A percentile compares a stretch with the other conserved stretches of the same genome.
Conservation (phyloP, 225 moss, liverwort and hornwort genomes). For the Lunularia cruciata region DNA sequence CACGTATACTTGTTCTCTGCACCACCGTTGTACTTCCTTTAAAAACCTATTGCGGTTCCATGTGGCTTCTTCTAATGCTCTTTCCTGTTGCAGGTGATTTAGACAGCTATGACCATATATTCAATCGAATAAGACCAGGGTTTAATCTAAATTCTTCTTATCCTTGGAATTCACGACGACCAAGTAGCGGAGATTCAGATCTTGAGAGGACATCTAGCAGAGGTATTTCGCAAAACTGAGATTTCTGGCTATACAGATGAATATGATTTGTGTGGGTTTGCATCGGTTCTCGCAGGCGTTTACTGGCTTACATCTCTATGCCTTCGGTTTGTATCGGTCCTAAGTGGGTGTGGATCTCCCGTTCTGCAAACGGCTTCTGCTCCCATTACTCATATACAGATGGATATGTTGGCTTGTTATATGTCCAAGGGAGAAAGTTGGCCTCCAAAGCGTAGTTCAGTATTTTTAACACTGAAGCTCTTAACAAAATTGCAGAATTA, state of each 20-base stretch:
- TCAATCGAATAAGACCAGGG: slow-evolving; percentile 73
- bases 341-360: too few species aligned
- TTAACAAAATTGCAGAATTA: too few species aligned
- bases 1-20: background rate
- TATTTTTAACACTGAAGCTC: too few species aligned
- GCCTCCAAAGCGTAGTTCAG: too few species aligned
- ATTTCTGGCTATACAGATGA: background rate
- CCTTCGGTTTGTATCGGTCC: too few species aligned
- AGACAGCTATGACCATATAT: slow-evolving; percentile 87
- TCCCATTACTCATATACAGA: too few species aligned
- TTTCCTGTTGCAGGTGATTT: slow-evolving; percentile 60
- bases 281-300: background rate
- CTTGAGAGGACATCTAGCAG: slow-evolving; percentile 22
- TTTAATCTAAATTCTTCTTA: slow-evolving; percentile 47
- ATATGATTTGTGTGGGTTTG: background rate
- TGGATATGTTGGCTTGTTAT: too few species aligned
- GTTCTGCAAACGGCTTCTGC: too few species aligned
- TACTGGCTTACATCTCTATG: too few species aligned
- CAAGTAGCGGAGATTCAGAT: slow-evolving; percentile 47
- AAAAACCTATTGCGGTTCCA: too few species aligned
- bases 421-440: too few species aligned
- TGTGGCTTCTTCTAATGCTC: slow-evolving; percentile 10
- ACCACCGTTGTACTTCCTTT: background rate
- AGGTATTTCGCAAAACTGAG: slow-evolving; percentile 23
- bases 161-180: slow-evolving; percentile 55